Base-by-base conservation (phyloP, 257 asterid species). In the Forsythia suspensa region DNA sequence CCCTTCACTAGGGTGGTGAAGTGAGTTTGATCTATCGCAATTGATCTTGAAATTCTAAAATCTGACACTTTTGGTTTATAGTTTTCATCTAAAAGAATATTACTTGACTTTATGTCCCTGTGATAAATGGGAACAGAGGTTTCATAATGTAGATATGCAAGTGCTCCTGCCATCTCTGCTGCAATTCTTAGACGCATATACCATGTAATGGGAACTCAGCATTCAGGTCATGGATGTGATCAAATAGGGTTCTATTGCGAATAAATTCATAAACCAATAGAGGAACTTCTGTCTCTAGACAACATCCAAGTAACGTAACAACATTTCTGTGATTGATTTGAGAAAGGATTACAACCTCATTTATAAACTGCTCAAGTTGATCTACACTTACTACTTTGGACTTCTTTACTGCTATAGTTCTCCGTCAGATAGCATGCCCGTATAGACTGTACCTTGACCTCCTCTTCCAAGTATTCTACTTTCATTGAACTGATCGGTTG, bases 341-440 rank as follows among this genome's bases (percentile, higher is more conserved):
- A 20, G 86, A 80, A 36, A 84, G 71, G 4, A 86, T 40, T 29
- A 78, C 72, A 8, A 86, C 85, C 85, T 84, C 85, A 21, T 86
- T 86, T 51, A 84, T 82, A 82, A 86, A 86, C 13, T 74, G 77
- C n/a, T 52, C 77, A 0, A 82, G 79, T 15, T 84, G 88, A 20
- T 43, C 24, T 24, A 68, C 79, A 10, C 78, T 40, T 4, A 78
- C 82, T 40, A 20, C 55, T 59, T 68, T 80, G 0, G 88, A 77
- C 78, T 77, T 86, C 36, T 86, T 86, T 1, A 84, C 83, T 12
- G 90, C 90, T 8, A 86, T 77, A 2, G 81, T 77, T 18, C 82
- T 55, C 86, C 86, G 12, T 86, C 88, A 0, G 82, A 63, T 10
- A 84, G 80, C 86, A 86, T 86, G 72, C 89, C 89, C 68, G 83